Evolutionary conservation across 306 rosid genomes (phyloP).

Genomic region (Prunus fruticosa): DNA sequence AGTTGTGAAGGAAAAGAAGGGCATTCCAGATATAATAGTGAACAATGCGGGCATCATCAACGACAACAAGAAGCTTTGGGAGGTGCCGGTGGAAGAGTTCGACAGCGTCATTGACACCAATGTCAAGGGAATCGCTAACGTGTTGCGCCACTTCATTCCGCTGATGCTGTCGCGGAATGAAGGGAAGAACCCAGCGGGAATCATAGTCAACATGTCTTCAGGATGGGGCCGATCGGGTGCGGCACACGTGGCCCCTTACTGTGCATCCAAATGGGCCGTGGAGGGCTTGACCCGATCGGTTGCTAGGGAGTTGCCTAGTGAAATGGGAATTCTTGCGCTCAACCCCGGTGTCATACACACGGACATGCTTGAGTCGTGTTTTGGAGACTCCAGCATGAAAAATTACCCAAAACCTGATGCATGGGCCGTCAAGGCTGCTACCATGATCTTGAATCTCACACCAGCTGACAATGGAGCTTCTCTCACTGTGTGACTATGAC

Average conservation of each 20-base stretch:
- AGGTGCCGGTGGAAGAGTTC: constrained; percentile 72
- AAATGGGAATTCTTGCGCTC: constrained; percentile 78
- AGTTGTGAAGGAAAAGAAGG: constrained; percentile 46
- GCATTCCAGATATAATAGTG: constrained; percentile 73
- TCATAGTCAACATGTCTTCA: constrained; percentile 85
- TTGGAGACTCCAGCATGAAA: constrained; percentile 56
- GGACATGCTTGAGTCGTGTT: constrained; percentile 90
- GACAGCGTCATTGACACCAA: constrained; percentile 71
- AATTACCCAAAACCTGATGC: constrained; percentile 65
- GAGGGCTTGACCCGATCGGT: constrained; percentile 80
- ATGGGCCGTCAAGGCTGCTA: constrained; percentile 85
- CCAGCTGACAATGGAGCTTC: constrained; percentile 90
- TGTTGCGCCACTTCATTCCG: constrained; percentile 82
- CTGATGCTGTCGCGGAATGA: constrained; percentile 36
- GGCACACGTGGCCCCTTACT: constrained; percentile 87
- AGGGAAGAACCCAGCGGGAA: constrained; percentile 34
- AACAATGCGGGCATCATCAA: constrained; percentile 87
- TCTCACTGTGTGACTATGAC: constrained; percentile 49
- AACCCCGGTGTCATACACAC: constrained; percentile 85
- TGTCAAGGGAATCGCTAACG: constrained; percentile 70
- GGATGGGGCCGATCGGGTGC: constrained; percentile 99
- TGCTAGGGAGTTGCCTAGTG: constrained; percentile 77
- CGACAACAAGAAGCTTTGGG: constrained; percentile 82
- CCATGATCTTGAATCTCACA: constrained; percentile 78
- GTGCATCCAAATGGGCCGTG: constrained; percentile 94